Conservation (phyloP, 495 filamentous ascomycete genomes). For the Aspergillus ellipticus region DNA sequence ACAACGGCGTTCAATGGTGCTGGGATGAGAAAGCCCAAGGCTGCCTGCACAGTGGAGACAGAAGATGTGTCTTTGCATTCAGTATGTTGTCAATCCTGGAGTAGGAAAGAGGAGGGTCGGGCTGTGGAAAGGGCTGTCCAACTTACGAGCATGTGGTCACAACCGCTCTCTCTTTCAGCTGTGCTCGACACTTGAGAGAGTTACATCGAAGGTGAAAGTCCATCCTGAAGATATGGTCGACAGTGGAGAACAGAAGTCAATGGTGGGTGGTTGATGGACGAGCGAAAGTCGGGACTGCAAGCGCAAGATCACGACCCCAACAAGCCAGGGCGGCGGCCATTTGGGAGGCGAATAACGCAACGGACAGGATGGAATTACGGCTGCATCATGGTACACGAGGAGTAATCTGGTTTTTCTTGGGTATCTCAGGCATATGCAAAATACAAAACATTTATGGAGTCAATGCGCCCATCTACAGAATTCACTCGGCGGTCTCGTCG, state of each 20-base stretch:
- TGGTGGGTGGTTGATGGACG: neutral
- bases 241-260: neutral
- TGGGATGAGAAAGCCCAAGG: conserved; percentile 60
- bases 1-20: conserved; percentile 57
- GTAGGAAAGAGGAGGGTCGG: neutral
- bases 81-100: conserved; percentile 8
- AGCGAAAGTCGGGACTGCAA: neutral
- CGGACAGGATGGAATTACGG: neutral
- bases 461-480: conserved; percentile 7
- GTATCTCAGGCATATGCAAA: conserved; percentile 18
- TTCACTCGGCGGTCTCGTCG: no score
- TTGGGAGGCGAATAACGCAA: no score
- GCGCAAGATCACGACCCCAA: neutral
- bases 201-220: conserved; percentile 79
- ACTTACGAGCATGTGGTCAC: conserved; percentile 86
- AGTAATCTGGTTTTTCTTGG: conserved; percentile 7
- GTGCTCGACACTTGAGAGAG: conserved; percentile 69
- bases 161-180: conserved; percentile 70
- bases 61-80: conserved; percentile 71
- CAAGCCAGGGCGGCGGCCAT: no score
- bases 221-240: conserved; percentile 40
- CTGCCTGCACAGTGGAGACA: conserved; percentile 71
- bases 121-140: conserved; percentile 3
- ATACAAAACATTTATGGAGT: conserved; percentile 10
- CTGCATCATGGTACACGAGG: neutral